Evolutionary conservation across 805 yeast species (phyloP).

Genomic region (Suhomyces vadensis): DNA sequence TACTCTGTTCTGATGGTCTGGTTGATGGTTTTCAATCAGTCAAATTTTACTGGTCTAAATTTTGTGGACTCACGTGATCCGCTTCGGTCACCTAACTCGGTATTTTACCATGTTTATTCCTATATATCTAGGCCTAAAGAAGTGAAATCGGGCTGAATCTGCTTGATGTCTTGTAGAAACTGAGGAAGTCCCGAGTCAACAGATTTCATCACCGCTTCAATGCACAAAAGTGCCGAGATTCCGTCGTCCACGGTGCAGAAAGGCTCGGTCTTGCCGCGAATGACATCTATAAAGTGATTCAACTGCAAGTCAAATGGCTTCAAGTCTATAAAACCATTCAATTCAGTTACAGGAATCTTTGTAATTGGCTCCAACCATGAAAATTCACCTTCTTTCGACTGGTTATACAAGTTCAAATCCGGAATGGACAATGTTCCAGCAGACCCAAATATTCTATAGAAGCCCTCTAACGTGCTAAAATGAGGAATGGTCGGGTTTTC

Average conservation of each 20-base stretch:
- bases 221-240: conserved; percentile 33
- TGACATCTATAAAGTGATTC: conserved; percentile 38
- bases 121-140: conserved; percentile 4
- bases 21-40: conserved; percentile 5
- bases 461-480: conserved; percentile 30
- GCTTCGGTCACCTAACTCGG: not conserved
- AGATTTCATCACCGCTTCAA: conserved; percentile 35
- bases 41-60: conserved; percentile 14
- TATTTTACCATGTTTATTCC: not conserved
- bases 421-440: conserved; percentile 43
- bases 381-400: conserved; percentile 18
- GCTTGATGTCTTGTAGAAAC: conserved; percentile 12
- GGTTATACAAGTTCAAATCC: conserved; percentile 41
- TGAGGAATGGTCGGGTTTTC: conserved; percentile 44
- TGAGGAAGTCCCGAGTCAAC: conserved; percentile 34
- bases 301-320: conserved; percentile 41
- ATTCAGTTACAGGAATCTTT: conserved; percentile 8
- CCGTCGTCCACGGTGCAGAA: conserved; percentile 37
- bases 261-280: conserved; percentile 28
- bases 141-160: conserved; percentile 9
- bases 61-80: conserved; percentile 3
- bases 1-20: not conserved
- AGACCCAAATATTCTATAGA: conserved; percentile 41
- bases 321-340: conserved; percentile 9
- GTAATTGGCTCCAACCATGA: conserved; percentile 33